Evolutionary conservation across 1,139 yeast genomes (phyloP), one percentile per base, ranked within the genome.

Genomic region (Suhomyces bokatorum): DNA sequence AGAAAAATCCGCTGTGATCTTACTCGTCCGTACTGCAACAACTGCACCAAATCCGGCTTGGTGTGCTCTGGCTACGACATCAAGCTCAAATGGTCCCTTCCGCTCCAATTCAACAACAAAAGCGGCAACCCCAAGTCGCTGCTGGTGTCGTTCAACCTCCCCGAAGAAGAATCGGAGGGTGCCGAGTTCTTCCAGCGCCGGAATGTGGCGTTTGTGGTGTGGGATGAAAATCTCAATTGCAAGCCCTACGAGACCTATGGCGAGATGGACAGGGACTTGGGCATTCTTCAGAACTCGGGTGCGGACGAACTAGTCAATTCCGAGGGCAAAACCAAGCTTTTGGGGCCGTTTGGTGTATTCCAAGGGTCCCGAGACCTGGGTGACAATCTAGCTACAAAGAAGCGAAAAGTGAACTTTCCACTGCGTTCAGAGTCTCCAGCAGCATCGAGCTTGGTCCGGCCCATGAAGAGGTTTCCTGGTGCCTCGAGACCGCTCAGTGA

Each of bases 331-430:
- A 84, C 95, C 0, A 76, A 80, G 64, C 60, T 79, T 12, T 65
- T 78, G 42, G 96, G 96, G 0, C 95, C 95, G 10, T 90, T 89
- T 69, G 96, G 96, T 0, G 95, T 87, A 1, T 88, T 90, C 56
- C 53, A 51, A 27, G 52, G 52, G 5, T 37, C 27, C 13, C 35
- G 20, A 9, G 31, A 17, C 1, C 24, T 33, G 3, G 33, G n/a
- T 7, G 13, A 15, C 10, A 14, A 13, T 7, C 9, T 14, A 6
- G 33, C 26, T 3, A 5, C 29, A 8, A 39, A 34, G 13, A 41
- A 41, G 27, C 26, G 35, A 10, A 41, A 41, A 22, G 3, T 39
- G 14, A 26, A 16, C 12, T 16, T 6, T 12, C 3, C 14, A 4
- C 22, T 14, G 20, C 30, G 24, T n/a, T 20, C 32, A 4, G 36